Conservation (phyloP, 2,329 filamentous ascomycete species). For the Pseudocercospora musae region DNA sequence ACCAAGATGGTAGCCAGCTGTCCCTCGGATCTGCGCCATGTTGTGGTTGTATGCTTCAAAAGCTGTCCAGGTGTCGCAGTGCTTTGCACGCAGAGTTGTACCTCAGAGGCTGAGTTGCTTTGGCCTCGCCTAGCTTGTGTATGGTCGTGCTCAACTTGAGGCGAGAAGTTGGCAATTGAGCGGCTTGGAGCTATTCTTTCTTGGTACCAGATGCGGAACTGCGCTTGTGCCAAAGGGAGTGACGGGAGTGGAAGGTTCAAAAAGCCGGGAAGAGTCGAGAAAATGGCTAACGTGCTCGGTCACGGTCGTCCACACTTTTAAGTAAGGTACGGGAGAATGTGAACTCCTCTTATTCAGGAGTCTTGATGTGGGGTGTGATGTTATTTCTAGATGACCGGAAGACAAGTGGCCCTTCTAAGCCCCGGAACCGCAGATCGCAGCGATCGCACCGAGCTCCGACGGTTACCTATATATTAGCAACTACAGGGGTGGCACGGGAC, state of each 20-base stretch:
- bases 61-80: not conserved
- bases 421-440: not conserved
- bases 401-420: not conserved
- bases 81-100: not conserved
- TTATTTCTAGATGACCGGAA: not conserved
- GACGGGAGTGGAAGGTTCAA: not conserved
- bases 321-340: not conserved
- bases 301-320: not conserved
- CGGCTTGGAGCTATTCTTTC: not conserved
- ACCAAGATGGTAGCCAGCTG: constrained; percentile 78
- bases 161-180: not conserved
- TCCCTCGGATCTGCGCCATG: constrained; percentile 61
- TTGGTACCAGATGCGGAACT: not conserved
- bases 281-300: not conserved
- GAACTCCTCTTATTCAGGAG: constrained; percentile 3
- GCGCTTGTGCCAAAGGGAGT: not conserved
- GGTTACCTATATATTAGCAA: too few species aligned
- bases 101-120: not conserved
- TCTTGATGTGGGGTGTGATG: not conserved
- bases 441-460: not conserved
- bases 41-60: not conserved
- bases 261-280: not conserved
- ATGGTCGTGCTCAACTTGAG: not conserved
- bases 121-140: not conserved
- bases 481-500: too few species aligned